Percentiles rank a stretch among this genome's conserved stretches.
phyloP scores from a whole-genome alignment of 345 rosid genomes.

The Hibiscus syriacus region DNA sequence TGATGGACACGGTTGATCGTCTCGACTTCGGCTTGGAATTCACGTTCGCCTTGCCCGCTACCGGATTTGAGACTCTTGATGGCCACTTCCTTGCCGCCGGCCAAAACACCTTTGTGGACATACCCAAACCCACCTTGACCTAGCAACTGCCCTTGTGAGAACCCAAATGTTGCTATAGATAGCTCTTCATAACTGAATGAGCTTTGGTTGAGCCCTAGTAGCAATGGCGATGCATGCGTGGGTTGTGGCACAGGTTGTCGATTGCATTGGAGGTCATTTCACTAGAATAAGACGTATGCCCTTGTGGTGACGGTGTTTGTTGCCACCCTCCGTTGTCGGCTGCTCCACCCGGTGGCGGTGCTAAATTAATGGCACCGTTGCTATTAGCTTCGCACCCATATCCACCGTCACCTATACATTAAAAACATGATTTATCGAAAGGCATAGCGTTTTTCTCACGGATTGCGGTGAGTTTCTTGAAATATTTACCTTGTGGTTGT shows the following conservation, averaged over 20 bases:
- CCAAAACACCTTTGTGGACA: conserved; percentile 76
- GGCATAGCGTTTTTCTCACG: neutral
- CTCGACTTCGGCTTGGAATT: conserved; percentile 86
- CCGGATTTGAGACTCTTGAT: conserved; percentile 73
- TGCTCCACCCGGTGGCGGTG: no score
- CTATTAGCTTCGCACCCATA: no score
- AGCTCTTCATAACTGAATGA: conserved; percentile 66
- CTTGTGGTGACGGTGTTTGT: conserved; percentile 23
- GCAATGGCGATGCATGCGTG: conserved; percentile 28
- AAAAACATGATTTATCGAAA: neutral
- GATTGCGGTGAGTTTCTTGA: neutral
- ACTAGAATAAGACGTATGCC: conserved; percentile 22
- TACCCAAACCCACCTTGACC: conserved; percentile 92
- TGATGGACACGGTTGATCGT: conserved; percentile 92
- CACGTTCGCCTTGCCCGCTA: conserved; percentile 74
- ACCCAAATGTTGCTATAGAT: conserved; percentile 57
- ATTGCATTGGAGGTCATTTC: conserved; percentile 36
- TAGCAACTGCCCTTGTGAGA: conserved; percentile 45
- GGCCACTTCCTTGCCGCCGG: conserved; percentile 76
- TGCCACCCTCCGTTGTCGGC: conserved; percentile 27
- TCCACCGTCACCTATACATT: conserved; percentile 23
- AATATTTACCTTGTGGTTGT: conserved; percentile 10
- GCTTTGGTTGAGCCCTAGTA: conserved; percentile 56
- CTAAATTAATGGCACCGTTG: no score
- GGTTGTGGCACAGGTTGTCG: conserved; percentile 49